Evolutionary conservation across 768 basidiomycete species (phyloP).

Genomic region (Phlebiopsis gigantea): DNA sequence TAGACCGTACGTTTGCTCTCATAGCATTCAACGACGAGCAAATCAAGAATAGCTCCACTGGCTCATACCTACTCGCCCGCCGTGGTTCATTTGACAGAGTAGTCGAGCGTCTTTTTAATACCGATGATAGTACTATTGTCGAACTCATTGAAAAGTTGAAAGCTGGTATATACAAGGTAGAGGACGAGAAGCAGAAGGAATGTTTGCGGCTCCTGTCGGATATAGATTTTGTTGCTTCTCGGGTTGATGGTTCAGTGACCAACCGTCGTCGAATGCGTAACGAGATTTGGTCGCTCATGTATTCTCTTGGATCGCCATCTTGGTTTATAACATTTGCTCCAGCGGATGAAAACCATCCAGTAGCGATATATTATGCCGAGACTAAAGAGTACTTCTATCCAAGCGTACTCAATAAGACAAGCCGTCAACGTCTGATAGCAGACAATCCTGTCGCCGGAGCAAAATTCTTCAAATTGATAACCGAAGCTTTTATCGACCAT

Average conservation of each 20-base stretch:
- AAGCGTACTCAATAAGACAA: neutral
- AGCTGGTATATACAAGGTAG: neutral
- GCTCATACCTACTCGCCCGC: slow-evolving; percentile 12
- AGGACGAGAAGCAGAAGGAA: neutral
- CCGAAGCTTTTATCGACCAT: slow-evolving; percentile 23
- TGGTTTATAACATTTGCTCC: slow-evolving; percentile 37
- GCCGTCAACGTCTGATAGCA: slow-evolving; percentile 4
- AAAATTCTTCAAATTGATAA: slow-evolving; percentile 28
- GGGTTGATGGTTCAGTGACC: slow-evolving; percentile 7
- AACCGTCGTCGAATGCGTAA: slow-evolving; percentile 18
- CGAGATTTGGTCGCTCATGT: slow-evolving; percentile 20
- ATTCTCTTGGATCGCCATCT: slow-evolving; percentile 24
- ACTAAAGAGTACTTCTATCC: slow-evolving; percentile 10
- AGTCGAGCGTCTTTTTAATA: neutral
- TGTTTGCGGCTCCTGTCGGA: neutral
- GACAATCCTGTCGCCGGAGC: slow-evolving; percentile 29
- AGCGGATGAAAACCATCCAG: slow-evolving; percentile 28
- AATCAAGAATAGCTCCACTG: slow-evolving; percentile 10
- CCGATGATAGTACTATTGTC: slow-evolving; percentile 1
- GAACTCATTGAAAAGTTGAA: neutral
- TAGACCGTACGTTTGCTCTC: slow-evolving; percentile 13
- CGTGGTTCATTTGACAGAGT: slow-evolving; percentile 8
- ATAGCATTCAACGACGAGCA: slow-evolving; percentile 21
- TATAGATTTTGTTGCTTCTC: slow-evolving; percentile 6
- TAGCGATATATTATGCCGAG: slow-evolving; percentile 32